phyloP scores from a whole-genome alignment of 2,329 filamentous ascomycete species.

The Pyrenophora graminea region DNA sequence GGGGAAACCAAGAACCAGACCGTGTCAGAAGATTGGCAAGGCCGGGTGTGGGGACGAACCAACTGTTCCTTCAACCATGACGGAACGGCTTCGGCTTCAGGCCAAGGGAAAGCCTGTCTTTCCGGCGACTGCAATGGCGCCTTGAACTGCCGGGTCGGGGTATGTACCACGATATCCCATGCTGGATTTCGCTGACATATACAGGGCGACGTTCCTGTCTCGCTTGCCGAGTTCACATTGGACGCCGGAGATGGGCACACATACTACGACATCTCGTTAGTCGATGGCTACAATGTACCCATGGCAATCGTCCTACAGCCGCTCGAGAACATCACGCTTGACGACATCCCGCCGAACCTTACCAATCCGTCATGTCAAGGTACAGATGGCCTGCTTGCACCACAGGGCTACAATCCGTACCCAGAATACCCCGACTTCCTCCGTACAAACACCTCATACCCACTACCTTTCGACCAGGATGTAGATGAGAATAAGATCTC shows the following conservation, averaged over 20 bases:
- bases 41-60: conserved; percentile 79
- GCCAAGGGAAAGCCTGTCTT: conserved; percentile 62
- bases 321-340: conserved; percentile 63
- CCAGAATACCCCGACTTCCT: conserved; percentile 56
- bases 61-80: conserved; percentile 77
- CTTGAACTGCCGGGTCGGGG: conserved; percentile 70
- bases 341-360: conserved; percentile 71
- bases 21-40: conserved; percentile 76
- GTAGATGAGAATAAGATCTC: conserved; percentile 62
- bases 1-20: conserved; percentile 64
- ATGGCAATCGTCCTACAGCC: conserved; percentile 60
- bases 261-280: conserved; percentile 83
- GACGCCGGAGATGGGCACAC: conserved; percentile 69
- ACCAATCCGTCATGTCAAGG: conserved; percentile 79
- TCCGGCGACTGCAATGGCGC: conserved; percentile 78
- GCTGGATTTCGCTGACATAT: conserved; percentile 12
- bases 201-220: conserved; percentile 74
- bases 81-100: conserved; percentile 58
- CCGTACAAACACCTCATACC: conserved; percentile 67
- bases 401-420: conserved; percentile 54
- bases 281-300: conserved; percentile 83
- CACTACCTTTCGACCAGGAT: conserved; percentile 67
- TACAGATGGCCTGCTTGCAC: conserved; percentile 63
- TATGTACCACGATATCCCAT: conserved; percentile 49
- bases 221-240: conserved; percentile 80